Conservation (phyloP, 2,329 filamentous ascomycete species). For the Claviceps capensis region DNA sequence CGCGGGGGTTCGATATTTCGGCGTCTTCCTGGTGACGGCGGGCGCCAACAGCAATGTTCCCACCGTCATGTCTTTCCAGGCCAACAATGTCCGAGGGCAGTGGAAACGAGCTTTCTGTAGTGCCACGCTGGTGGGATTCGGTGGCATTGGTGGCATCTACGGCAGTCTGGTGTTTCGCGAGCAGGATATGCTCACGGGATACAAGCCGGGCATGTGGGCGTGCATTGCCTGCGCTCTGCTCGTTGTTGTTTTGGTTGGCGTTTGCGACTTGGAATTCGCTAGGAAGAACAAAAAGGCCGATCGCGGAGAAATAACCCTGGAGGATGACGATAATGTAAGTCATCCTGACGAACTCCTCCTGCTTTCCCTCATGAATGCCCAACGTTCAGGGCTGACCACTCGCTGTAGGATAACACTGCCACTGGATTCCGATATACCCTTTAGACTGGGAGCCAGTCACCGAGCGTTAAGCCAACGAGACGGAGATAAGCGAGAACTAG, state of each 20-base stretch:
- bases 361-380: neutral
- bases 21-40: conserved; percentile 62
- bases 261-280: conserved; percentile 27
- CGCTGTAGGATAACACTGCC: neutral
- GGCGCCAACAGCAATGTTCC: conserved; percentile 70
- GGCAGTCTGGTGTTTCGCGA: conserved; percentile 58
- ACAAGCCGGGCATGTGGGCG: conserved; percentile 40
- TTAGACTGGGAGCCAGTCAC: neutral
- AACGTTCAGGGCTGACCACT: neutral
- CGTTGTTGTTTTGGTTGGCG: conserved; percentile 29
- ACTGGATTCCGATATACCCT: conserved; percentile 5
- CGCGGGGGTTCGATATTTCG: conserved; percentile 51
- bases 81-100: conserved; percentile 77
- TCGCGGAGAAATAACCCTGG: conserved; percentile 37
- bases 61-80: conserved; percentile 62
- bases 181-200: conserved; percentile 36
- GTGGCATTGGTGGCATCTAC: conserved; percentile 66
- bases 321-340: conserved; percentile 31
- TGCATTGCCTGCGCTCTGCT: conserved; percentile 37
- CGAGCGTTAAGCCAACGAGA: neutral
- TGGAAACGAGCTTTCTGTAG: conserved; percentile 77
- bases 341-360: neutral
- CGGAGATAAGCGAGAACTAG: neutral
- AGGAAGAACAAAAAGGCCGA: conserved; percentile 36
- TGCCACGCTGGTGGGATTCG: conserved; percentile 61